These are phyloP conservation scores for Mortierella sp. DNA, from an alignment of 371 early-diverging fungal species.

Conservation along the genomic window DNA sequence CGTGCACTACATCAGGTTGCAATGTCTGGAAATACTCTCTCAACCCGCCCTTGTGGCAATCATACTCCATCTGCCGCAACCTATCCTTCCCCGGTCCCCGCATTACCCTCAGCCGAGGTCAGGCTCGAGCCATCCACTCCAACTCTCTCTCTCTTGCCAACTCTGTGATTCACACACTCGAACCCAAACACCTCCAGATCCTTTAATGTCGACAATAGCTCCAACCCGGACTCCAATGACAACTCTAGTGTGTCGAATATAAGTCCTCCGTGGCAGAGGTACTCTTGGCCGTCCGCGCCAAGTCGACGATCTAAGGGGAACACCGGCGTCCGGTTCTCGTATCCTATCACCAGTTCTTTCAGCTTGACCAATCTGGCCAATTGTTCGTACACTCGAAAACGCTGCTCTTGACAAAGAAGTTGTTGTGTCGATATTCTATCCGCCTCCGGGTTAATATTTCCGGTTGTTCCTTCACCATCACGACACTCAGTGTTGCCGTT, in stretches of 20 bases:
- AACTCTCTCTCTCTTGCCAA: constrained; percentile 17
- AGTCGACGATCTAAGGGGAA: no score
- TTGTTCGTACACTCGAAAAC: no score
- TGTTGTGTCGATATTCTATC: no score
- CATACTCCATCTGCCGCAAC: neutral
- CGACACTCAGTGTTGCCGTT: no score
- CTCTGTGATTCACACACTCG: neutral
- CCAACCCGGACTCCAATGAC: constrained; percentile 4
- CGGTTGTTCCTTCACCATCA: no score
- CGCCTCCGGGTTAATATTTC: no score
- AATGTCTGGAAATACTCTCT: neutral
- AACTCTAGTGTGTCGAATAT: constrained; percentile 4
- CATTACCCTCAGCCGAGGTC: constrained; percentile 4
- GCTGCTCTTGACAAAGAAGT: no score
- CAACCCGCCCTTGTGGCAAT: neutral
- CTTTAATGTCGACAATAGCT: neutral
- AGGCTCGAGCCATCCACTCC: constrained; percentile 12
- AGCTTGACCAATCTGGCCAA: no score
- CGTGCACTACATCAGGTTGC: neutral
- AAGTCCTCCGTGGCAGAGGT: neutral
- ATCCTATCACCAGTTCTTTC: no score
- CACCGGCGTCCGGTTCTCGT: no score
- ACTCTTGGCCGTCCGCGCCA: neutral
- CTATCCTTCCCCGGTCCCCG: neutral
- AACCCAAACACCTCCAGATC: constrained; percentile 10